Percentiles rank a stretch among this genome's conserved stretches.
These are phyloP conservation scores for Xanthoceras sorbifolium DNA, from an alignment of 345 rosid genomes.

Conservation along the genomic window DNA sequence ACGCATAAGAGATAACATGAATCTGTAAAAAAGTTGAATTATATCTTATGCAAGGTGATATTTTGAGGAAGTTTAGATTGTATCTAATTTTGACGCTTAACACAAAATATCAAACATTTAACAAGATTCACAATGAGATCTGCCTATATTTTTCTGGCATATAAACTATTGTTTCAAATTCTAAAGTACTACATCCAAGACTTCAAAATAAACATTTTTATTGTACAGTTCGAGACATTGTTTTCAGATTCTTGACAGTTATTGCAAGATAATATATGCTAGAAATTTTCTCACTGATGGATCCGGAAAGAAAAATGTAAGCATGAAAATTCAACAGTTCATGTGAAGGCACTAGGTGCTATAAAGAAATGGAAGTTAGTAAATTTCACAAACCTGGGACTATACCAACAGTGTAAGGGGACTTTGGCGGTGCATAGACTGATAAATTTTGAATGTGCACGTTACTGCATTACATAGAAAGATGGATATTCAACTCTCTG, in stretches of 20 bases:
- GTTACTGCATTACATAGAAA: conserved; percentile 43
- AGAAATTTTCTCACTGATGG: too few species aligned
- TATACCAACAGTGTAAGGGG: conserved; percentile 70
- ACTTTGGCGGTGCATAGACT: conserved; percentile 53
- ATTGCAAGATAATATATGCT: too few species aligned
- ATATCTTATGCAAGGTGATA: neutral
- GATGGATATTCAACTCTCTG: conserved; percentile 6
- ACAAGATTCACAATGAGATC: neutral
- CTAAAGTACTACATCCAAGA: neutral
- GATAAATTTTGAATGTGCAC: conserved; percentile 63
- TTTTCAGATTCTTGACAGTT: too few species aligned
- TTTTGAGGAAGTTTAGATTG: neutral
- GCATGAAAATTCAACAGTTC: neutral
- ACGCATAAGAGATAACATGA: neutral
- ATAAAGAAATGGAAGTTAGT: neutral
- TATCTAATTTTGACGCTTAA: neutral
- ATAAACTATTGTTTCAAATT: neutral
- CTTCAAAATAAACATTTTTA: neutral
- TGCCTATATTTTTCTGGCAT: too few species aligned
- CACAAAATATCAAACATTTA: neutral
- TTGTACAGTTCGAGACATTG: neutral
- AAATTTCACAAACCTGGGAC: conserved; percentile 65
- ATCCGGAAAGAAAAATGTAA: neutral
- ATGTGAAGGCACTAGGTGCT: neutral
- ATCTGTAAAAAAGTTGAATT: neutral